Base-by-base conservation (phyloP, 306 rosid genomes). In the Datisca glomerata region DNA sequence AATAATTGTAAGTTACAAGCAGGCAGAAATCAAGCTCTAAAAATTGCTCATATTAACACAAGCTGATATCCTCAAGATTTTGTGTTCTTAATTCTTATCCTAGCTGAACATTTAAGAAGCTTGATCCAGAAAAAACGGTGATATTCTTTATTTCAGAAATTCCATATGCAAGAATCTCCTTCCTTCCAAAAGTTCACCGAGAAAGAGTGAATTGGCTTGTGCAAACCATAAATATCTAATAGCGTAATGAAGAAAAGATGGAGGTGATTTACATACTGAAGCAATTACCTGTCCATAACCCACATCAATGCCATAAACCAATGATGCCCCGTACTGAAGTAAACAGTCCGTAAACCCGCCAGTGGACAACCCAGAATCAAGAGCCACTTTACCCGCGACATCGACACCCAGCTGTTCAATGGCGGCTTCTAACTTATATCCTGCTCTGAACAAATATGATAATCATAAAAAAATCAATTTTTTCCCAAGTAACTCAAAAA, bases 331-430 rank as follows among this genome's bases (percentile, higher is more conserved):
- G 59, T 74, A 69, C 65, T 80, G 97, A 65, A 89, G 91, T 45
- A 89, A 68, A 59, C 97, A 89, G 65, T 89, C 97, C 7, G 97
- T 75, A 65, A 89, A 80, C 42, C 97, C 97, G 60, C 95, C 95
- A 1, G 95, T 89, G 35, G 95, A 89, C 49, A 89, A 64, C 49
- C 97, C 95, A 55, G 95, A 78, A 77, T 83, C 95, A 56, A 83
- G 97, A 56, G 91, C 95, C 46, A 80, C 79, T 72, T 80, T 80
- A 31, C 84, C 86, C 14, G 73, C 49, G 65, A 80, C 91, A 56
- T 72, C 91, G 27, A 89, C 52, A 22, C 59, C 74, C 18, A 89
- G 69, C 62, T 77, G 75, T 65, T 77, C 93, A 59, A 89, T 72
- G 34, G 91, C 97, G 57, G 86, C 97, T 77, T 89, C 97, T 63